Evolutionary conservation across 768 basidiomycete genomes (phyloP).

Genomic region (Pilatotrama ljubarskyi): DNA sequence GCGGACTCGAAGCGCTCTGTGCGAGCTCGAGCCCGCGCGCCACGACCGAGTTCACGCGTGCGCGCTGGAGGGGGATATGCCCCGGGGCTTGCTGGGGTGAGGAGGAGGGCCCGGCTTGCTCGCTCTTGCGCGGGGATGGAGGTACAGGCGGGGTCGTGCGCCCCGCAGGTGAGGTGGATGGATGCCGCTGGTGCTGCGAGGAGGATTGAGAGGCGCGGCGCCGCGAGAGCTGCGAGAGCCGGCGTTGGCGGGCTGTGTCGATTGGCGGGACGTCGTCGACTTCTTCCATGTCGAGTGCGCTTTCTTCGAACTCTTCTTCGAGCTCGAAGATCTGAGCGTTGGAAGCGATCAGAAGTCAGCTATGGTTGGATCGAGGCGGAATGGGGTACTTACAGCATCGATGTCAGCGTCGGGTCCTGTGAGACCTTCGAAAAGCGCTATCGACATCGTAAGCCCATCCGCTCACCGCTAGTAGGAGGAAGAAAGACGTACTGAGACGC

Average conservation of each 20-base stretch:
- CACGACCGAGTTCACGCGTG: slow-evolving; percentile 47
- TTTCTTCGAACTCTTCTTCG: slow-evolving; percentile 62
- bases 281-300: slow-evolving; percentile 56
- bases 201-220: slow-evolving; percentile 15
- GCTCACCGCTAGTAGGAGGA: not conserved
- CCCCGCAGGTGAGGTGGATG: not conserved
- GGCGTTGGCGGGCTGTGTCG: slow-evolving; percentile 31
- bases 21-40: slow-evolving; percentile 38
- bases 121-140: slow-evolving; percentile 3
- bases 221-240: slow-evolving; percentile 30
- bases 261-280: slow-evolving; percentile 26
- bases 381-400: slow-evolving; percentile 53
- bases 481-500: slow-evolving; percentile 59
- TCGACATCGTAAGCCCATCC: not conserved
- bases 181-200: not conserved
- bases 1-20: slow-evolving; percentile 55
- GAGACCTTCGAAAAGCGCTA: slow-evolving; percentile 80
- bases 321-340: slow-evolving; percentile 70
- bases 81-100: slow-evolving; percentile 1
- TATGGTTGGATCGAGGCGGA: too few relatives aligned
- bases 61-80: slow-evolving; percentile 31
- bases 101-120: not conserved
- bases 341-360: not conserved
- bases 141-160: slow-evolving; percentile 7
- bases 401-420: slow-evolving; percentile 75